Conservation (phyloP, 129 eudicot species). For the Saussurea involucrata region DNA sequence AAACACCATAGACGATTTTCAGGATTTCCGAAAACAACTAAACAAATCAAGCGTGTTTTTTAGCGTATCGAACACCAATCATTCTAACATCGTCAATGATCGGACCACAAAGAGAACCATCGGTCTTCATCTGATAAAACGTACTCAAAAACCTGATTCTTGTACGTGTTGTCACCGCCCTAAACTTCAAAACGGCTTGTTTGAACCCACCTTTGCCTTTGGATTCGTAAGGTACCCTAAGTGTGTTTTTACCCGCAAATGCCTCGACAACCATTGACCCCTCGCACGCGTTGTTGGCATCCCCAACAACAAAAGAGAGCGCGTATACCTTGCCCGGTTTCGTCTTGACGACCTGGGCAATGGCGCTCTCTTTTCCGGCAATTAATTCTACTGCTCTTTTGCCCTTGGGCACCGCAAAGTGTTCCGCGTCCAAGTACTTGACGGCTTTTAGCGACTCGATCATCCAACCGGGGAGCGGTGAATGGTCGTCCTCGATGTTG, state of each 20-base stretch:
- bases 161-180: constrained; percentile 42
- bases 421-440: constrained; percentile 67
- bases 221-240: constrained; percentile 48
- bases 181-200: constrained; percentile 49
- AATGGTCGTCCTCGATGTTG: constrained; percentile 82
- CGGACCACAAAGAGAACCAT: constrained; percentile 85
- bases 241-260: constrained; percentile 50
- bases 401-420: constrained; percentile 79
- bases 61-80: constrained; percentile 45
- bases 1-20: constrained; percentile 26
- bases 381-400: constrained; percentile 78
- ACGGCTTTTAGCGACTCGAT: constrained; percentile 89
- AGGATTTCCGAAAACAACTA: constrained; percentile 5
- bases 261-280: constrained; percentile 83
- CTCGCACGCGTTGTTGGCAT: constrained; percentile 69
- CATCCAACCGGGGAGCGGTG: constrained; percentile 93
- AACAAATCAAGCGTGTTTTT: constrained; percentile 33
- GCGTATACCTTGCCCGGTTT: constrained; percentile 53
- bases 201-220: constrained; percentile 58
- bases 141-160: constrained; percentile 63
- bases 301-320: constrained; percentile 70
- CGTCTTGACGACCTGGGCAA: constrained; percentile 78
- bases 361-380: constrained; percentile 82
- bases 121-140: constrained; percentile 72
- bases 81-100: constrained; percentile 71